Percentiles rank a stretch among this genome's conserved stretches.
Conservation (phyloP, 305 asterid species). For the Andrographis paniculata region DNA sequence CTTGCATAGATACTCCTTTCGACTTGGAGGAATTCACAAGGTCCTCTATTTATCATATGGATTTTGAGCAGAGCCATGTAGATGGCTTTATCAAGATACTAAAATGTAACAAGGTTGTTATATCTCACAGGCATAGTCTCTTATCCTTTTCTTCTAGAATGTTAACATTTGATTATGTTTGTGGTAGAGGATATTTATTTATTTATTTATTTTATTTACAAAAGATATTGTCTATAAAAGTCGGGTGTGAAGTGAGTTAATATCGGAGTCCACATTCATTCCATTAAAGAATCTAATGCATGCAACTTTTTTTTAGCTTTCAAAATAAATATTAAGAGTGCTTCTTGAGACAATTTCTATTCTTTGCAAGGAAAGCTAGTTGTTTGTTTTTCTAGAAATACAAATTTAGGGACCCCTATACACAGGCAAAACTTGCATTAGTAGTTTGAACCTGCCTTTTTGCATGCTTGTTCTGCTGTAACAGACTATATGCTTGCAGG, state of each 20-base stretch:
- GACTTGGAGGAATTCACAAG: constrained; percentile 82
- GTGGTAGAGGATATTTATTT: constrained; percentile 1
- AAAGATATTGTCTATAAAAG: too few relatives aligned
- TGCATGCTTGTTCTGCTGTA: constrained; percentile 11
- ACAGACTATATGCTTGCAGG: constrained; percentile 38
- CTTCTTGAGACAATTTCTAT: too few relatives aligned
- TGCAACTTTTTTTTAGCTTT: not conserved
- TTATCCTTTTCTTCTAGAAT: constrained; percentile 8
- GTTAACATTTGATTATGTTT: constrained; percentile 12
- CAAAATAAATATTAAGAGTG: constrained; percentile 4
- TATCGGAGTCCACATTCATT: not conserved
- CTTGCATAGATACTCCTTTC: constrained; percentile 91
- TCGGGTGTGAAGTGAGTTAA: not conserved
- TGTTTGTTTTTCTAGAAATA: too few relatives aligned
- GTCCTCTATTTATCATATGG: constrained; percentile 38
- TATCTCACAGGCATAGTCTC: constrained; percentile 10
- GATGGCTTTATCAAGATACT: constrained; percentile 73
- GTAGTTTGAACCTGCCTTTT: constrained; percentile 3
- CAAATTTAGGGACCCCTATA: not conserved
- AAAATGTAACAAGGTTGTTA: constrained; percentile 62
- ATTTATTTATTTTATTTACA: not conserved
- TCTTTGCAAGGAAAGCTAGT: too few relatives aligned
- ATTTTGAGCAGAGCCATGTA: constrained; percentile 49
- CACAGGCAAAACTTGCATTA: not conserved
- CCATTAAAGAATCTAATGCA: constrained; percentile 10